phyloP scores from a whole-genome alignment of 352 stramenopile species.

The Phytopythium montanum region DNA sequence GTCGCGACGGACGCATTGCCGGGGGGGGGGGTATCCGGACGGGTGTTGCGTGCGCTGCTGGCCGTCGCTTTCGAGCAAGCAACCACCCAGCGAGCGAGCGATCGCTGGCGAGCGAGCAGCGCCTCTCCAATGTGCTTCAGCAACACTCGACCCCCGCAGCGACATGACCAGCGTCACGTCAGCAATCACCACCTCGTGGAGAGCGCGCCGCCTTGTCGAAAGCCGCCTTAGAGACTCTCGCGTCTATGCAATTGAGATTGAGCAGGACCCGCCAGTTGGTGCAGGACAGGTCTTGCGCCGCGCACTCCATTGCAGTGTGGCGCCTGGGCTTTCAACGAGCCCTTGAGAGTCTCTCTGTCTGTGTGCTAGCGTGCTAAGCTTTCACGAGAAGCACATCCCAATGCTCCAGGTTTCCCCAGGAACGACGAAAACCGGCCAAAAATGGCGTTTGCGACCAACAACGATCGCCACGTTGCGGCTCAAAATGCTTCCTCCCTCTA shows the following conservation, averaged over 20 bases:
- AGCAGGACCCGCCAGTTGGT: background rate
- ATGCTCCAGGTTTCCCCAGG: no score
- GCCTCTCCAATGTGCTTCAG: background rate
- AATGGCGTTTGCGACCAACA: background rate
- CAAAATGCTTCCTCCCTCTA: background rate
- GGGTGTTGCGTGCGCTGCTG: background rate
- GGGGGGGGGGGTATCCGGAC: background rate
- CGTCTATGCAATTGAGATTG: background rate
- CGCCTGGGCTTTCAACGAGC: no score
- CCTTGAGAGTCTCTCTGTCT: no score
- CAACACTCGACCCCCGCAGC: background rate
- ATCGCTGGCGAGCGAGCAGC: background rate
- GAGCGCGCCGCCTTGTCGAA: background rate
- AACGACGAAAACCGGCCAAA: no score
- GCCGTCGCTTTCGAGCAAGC: background rate
- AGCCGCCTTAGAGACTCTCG: no score
- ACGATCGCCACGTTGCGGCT: background rate
- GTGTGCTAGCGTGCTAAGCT: no score
- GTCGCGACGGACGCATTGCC: background rate
- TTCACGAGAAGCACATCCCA: no score
- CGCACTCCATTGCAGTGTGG: no score
- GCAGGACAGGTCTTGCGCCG: no score
- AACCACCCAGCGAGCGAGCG: background rate
- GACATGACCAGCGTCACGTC: conserved; percentile 1
- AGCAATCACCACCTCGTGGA: no score